A percentile compares a stretch with the other conserved stretches of the same genome.
Conservation (phyloP, 345 rosid genomes). For the Lepidium didymum region DNA sequence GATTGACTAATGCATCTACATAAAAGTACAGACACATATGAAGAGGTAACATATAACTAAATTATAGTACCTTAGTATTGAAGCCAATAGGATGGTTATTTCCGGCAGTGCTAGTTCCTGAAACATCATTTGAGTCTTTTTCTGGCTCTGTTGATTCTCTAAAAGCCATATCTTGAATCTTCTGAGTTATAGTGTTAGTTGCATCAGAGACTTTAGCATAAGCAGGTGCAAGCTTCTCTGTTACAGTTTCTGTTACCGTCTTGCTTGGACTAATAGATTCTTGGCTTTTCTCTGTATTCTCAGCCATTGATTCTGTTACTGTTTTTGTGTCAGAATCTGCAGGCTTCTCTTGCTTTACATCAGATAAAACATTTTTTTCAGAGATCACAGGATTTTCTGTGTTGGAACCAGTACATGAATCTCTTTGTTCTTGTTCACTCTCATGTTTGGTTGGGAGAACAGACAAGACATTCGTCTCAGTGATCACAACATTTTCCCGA, state of each 20-base stretch:
- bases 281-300: neutral
- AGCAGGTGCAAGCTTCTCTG: constrained; percentile 46
- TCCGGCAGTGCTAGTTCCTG: constrained; percentile 17
- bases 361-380: constrained; percentile 26
- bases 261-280: constrained; percentile 30
- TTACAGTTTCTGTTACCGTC: constrained; percentile 34
- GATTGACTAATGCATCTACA: neutral
- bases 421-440: constrained; percentile 11
- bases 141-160: constrained; percentile 17
- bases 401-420: constrained; percentile 5
- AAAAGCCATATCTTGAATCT: constrained; percentile 40
- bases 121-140: constrained; percentile 12
- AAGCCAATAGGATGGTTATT: constrained; percentile 8
- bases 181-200: constrained; percentile 39
- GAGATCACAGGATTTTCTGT: neutral
- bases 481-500: constrained; percentile 32
- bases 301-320: neutral
- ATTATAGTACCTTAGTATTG: constrained; percentile 18
- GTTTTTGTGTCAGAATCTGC: neutral
- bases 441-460: constrained; percentile 24
- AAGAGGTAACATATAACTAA: neutral
- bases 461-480: constrained; percentile 41
- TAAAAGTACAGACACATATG: neutral
- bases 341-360: constrained; percentile 18
- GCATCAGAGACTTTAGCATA: constrained; percentile 41